Evolutionary conservation across 257 asterid species (phyloP).

Genomic region (Cruciata laevipes): DNA sequence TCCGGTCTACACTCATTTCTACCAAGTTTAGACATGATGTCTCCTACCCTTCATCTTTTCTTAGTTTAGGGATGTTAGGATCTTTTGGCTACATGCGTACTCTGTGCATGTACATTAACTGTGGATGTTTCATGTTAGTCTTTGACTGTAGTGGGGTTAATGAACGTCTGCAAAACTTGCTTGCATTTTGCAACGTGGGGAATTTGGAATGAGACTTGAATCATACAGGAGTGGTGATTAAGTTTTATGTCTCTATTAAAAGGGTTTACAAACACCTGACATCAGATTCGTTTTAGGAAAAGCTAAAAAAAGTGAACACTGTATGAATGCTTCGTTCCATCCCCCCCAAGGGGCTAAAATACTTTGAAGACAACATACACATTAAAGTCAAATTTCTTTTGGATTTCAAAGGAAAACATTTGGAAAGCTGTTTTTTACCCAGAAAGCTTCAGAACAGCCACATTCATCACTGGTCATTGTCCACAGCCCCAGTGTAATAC

Average conservation of each 20-base stretch:
- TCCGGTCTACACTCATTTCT: conserved; percentile 9
- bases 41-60: too few relatives aligned
- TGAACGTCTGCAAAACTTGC: neutral
- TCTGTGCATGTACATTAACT: neutral
- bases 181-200: neutral
- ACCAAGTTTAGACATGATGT: conserved; percentile 3
- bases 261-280: neutral
- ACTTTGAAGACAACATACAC: neutral
- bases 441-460: neutral
- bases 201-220: neutral
- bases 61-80: neutral
- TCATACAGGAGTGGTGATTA: neutral
- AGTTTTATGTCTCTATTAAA: neutral
- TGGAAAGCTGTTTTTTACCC: too few relatives aligned
- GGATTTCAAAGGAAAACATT: neutral
- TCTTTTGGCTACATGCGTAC: neutral
- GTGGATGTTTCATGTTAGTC: neutral
- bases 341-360: neutral
- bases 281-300: too few relatives aligned
- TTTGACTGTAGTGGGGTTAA: neutral
- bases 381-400: too few relatives aligned
- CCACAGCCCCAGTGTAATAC: neutral
- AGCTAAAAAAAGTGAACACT: too few relatives aligned
- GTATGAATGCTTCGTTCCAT: too few relatives aligned
- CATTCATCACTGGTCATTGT: neutral